These are phyloP conservation scores for Rubia peregrina DNA, from an alignment of 305 asterid species.

Conservation along the genomic window DNA sequence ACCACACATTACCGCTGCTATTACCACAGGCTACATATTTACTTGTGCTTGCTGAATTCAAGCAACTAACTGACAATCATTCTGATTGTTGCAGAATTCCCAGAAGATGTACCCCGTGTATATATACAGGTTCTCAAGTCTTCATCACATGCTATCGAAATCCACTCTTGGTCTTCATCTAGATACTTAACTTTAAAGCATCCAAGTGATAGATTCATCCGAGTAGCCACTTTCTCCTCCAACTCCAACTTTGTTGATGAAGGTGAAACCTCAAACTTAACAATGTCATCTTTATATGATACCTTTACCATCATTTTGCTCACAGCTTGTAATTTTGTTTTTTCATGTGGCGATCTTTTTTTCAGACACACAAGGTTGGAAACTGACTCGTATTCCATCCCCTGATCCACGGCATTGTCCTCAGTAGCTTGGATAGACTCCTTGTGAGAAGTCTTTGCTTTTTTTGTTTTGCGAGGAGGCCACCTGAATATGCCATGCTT, in stretches of 20 bases:
- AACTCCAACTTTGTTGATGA: conserved; percentile 29
- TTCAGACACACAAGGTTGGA: background rate
- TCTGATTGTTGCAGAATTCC: background rate
- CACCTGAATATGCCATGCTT: conserved; percentile 22
- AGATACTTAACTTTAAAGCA: conserved; percentile 51
- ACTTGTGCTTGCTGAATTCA: background rate
- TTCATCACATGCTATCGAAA: conserved; percentile 50
- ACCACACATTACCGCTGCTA: too few relatives aligned
- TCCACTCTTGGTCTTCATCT: conserved; percentile 66
- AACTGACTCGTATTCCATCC: background rate
- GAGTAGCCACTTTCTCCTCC: conserved; percentile 43
- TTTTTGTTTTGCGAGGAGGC: conserved; percentile 14
- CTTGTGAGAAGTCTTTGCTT: background rate
- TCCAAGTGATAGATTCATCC: conserved; percentile 43
- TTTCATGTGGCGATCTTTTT: background rate
- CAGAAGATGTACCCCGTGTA: background rate
- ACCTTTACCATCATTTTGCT: conserved; percentile 34
- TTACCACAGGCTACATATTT: too few relatives aligned
- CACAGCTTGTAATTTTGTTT: background rate
- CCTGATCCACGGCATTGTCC: conserved; percentile 15
- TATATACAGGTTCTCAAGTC: conserved; percentile 35
- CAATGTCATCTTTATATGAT: conserved; percentile 39
- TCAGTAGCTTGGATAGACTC: conserved; percentile 43
- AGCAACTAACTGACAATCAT: conserved; percentile 1
- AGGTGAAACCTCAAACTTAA: conserved; percentile 25